Base-by-base conservation (phyloP, 768 basidiomycete genomes). In the Termitomyces sp. region DNA sequence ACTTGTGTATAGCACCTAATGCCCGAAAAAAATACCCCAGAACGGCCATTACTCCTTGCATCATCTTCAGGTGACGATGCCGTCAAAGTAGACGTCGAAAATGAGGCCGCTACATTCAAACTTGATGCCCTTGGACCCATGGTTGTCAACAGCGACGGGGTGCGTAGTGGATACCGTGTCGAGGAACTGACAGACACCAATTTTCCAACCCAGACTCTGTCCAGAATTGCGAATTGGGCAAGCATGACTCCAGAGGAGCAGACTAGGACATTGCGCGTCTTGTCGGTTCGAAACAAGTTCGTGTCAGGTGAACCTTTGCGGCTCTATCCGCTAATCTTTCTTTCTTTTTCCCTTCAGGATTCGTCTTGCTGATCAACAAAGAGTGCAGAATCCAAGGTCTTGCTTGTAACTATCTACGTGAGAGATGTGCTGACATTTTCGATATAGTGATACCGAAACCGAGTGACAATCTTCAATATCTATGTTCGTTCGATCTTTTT, bases 131-230 rank as follows among this genome's bases (percentile, higher is more conserved):
- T 88, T 13, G 86, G 85, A 1, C 86, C 86, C 1, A 78, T 88
- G 75, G 83, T 88, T 45, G 83, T 87, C 42, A 87, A 87, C 65
- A 79, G 72, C 43, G 80, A 88, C 71, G 86, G 85, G 53, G 84
- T 86, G 66, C 56, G 79, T 72, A 16, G 38, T 42, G 10, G 18
- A 10, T n/a, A 50, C 53, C 54, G 26, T 8, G 46, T 28, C 20
- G 24, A 36, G 36, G 33, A 13, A 53, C 28, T 20, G 28, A 44
- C 12, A 26, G 14, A 24, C 36, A 13, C 49, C 47, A 13, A 56
- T 36, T 10, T 51, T 14, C 18, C 38, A 30, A 10, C 33, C 13
- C 58, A 87, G 86, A 88, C 86, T 0, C 65, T 87, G 16, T 87
- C 85, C 8, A 73, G 86, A 36, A 85, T 88, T 57, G 77, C 77